Conservation (phyloP, 2,329 filamentous ascomycete genomes). For the Calonectria hongkongensis region DNA sequence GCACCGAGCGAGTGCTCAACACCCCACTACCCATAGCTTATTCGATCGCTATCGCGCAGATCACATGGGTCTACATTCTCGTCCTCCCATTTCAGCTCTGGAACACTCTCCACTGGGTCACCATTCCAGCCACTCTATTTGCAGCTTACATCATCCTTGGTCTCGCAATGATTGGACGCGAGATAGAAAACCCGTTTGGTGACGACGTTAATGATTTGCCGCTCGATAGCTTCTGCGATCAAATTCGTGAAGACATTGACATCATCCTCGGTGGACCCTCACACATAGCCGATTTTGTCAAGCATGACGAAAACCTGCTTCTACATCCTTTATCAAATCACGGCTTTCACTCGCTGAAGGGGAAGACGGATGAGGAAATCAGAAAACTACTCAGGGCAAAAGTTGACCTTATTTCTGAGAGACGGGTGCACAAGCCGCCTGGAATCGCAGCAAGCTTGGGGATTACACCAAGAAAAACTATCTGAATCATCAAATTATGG, state of each 20-base stretch:
- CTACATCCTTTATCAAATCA: slow-evolving; percentile 10
- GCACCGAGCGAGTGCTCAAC: slow-evolving; percentile 85
- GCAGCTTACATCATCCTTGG: slow-evolving; percentile 88
- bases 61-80: slow-evolving; percentile 88
- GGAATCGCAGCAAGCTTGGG: not conserved
- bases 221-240: slow-evolving; percentile 83
- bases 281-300: not conserved
- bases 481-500: not conserved
- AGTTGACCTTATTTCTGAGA: not conserved
- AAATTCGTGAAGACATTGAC: slow-evolving; percentile 83
- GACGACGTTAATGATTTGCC: slow-evolving; percentile 87
- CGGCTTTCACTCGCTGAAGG: slow-evolving; percentile 12
- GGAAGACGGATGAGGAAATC: not conserved
- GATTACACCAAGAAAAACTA: not conserved
- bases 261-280: slow-evolving; percentile 66
- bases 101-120: slow-evolving; percentile 78
- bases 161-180: slow-evolving; percentile 82
- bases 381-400: slow-evolving; percentile 7
- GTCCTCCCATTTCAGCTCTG: slow-evolving; percentile 87
- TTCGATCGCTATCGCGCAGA: slow-evolving; percentile 88
- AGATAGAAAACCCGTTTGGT: slow-evolving; percentile 90
- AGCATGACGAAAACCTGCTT: slow-evolving; percentile 13
- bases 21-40: slow-evolving; percentile 89
- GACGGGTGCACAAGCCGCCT: not conserved
- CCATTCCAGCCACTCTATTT: slow-evolving; percentile 83